These are phyloP conservation scores for Sphagnurus paluster DNA, from an alignment of 1,284 basidiomycete species.

Conservation along the genomic window DNA sequence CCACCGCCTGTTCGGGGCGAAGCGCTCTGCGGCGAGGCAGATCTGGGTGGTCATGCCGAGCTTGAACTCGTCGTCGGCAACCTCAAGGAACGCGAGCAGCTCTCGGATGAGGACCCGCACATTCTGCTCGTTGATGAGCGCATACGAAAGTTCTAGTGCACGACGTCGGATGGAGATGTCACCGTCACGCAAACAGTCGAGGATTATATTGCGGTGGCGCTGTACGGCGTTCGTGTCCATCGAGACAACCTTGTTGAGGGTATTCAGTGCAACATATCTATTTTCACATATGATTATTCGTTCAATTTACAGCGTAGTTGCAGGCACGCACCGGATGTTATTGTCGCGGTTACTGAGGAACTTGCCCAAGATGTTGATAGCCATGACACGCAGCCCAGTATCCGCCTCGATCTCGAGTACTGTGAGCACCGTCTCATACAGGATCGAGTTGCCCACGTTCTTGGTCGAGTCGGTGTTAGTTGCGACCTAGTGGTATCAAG, in stretches of 20 bases:
- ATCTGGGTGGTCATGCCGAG: constrained; percentile 98
- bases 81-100: constrained; percentile 93
- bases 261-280: constrained; percentile 98
- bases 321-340: constrained; percentile 82
- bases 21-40: constrained; percentile 92
- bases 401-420: constrained; percentile 99
- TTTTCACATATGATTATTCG: neutral
- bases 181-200: constrained; percentile 97
- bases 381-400: constrained; percentile 95
- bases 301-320: constrained; percentile 6
- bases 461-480: constrained; percentile 98
- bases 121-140: constrained; percentile 95
- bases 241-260: constrained; percentile 96
- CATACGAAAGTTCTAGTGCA: constrained; percentile 96
- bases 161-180: constrained; percentile 98
- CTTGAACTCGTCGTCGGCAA: constrained; percentile 99
- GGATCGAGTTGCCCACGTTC: constrained; percentile 97
- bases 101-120: constrained; percentile 92
- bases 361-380: constrained; percentile 99
- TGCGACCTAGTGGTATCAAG: constrained; percentile 66
- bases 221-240: constrained; percentile 99
- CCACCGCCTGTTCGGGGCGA: constrained; percentile 98
- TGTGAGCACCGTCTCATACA: constrained; percentile 97
- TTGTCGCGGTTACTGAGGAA: constrained; percentile 98
- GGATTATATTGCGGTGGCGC: constrained; percentile 95